phyloP scores from a whole-genome alignment of 306 rosid species.

The Acmispon strigosus region DNA sequence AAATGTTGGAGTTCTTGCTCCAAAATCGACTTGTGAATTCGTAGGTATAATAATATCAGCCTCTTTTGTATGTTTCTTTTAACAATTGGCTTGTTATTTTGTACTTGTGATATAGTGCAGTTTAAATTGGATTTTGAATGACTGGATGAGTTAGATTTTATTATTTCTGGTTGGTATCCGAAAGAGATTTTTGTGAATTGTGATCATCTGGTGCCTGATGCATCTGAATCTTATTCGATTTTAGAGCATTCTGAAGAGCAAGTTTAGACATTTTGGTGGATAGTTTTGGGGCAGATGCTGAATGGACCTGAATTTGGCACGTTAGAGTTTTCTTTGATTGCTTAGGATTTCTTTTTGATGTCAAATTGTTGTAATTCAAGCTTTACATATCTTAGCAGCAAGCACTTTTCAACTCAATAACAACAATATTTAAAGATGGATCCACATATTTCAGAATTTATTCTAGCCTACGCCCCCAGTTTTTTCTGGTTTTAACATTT shows the following conservation, averaged over 20 bases:
- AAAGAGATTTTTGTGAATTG: constrained; percentile 6
- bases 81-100: neutral
- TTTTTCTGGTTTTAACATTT: neutral
- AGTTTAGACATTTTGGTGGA: neutral
- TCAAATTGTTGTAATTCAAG: neutral
- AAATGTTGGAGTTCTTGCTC: constrained; percentile 73
- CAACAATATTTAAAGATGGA: neutral
- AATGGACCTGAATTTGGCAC: constrained; percentile 7
- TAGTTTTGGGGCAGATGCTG: neutral
- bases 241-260: neutral
- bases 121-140: constrained; percentile 1
- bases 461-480: neutral
- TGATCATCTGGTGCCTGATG: neutral
- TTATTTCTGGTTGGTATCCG: neutral
- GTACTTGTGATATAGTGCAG: neutral
- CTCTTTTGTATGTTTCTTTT: neutral
- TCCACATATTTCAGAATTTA: neutral
- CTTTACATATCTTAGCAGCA: neutral
- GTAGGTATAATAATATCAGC: constrained; percentile 43
- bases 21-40: constrained; percentile 61
- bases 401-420: neutral
- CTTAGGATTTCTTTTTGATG: neutral
- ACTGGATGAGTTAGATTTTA: neutral
- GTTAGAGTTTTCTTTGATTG: neutral
- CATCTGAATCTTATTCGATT: neutral